These are phyloP conservation scores for Hypoxylon rubiginosum DNA, from an alignment of 2,329 filamentous ascomycete species.

Conservation along the genomic window DNA sequence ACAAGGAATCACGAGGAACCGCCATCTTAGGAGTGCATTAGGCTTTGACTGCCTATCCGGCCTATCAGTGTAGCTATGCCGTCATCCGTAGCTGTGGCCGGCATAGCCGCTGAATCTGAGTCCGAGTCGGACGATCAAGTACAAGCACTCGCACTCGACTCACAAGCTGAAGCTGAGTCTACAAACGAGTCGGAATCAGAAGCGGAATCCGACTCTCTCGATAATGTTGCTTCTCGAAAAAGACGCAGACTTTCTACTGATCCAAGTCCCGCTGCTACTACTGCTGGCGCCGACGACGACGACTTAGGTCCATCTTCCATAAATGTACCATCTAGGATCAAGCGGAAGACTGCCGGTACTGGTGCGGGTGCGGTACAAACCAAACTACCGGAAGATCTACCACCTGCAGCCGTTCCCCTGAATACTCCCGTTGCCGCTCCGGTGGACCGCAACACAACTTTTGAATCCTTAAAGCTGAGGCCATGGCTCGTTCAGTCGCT, in stretches of 20 bases:
- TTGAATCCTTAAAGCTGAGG: constrained; percentile 78
- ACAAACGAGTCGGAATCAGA: constrained; percentile 39
- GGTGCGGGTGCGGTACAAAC: constrained; percentile 14
- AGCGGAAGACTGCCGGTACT: constrained; percentile 51
- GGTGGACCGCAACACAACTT: constrained; percentile 68
- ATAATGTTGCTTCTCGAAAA: constrained; percentile 55
- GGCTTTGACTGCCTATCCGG: constrained; percentile 19
- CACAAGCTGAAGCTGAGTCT: constrained; percentile 27
- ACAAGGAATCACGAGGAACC: constrained; percentile 24
- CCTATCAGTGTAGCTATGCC: constrained; percentile 35
- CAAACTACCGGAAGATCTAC: constrained; percentile 32
- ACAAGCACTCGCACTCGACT: constrained; percentile 33
- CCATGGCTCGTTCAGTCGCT: constrained; percentile 93
- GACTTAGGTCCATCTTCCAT: constrained; percentile 59
- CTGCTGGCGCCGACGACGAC: constrained; percentile 48
- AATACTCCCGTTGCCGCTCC: constrained; percentile 60
- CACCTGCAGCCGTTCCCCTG: constrained; percentile 37
- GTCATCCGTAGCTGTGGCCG: constrained; percentile 28
- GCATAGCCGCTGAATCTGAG: constrained; percentile 40
- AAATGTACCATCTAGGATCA: constrained; percentile 67
- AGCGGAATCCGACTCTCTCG: constrained; percentile 63
- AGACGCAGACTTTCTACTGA: constrained; percentile 50
- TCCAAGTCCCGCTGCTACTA: constrained; percentile 52
- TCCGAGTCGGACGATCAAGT: constrained; percentile 45
- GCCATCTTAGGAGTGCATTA: constrained; percentile 12